Conservation (phyloP, 345 rosid genomes). For the Populus tremula region DNA sequence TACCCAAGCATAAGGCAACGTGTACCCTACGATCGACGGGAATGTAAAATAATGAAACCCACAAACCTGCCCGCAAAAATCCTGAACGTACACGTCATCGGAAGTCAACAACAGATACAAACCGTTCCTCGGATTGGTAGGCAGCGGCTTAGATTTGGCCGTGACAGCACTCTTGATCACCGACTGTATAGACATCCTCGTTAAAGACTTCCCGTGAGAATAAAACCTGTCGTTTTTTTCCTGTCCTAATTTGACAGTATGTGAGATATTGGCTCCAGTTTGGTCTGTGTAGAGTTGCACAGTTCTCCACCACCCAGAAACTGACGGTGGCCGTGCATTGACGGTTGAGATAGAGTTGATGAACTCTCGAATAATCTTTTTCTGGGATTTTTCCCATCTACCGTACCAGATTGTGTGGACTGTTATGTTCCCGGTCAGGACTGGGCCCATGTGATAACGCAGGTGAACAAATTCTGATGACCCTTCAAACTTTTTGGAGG, state of each 20-base stretch:
- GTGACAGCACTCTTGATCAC: constrained; percentile 80
- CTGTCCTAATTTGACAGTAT: constrained; percentile 41
- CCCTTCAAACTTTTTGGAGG: constrained; percentile 84
- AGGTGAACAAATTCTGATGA: constrained; percentile 81
- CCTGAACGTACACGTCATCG: constrained; percentile 91
- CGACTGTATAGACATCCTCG: constrained; percentile 77
- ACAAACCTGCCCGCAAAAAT: constrained; percentile 88
- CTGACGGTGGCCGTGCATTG: constrained; percentile 55
- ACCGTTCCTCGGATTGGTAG: constrained; percentile 68
- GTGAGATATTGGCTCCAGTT: constrained; percentile 45
- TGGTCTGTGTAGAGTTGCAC: constrained; percentile 87
- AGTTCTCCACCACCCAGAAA: constrained; percentile 93
- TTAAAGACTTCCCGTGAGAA: constrained; percentile 82
- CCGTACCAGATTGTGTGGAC: constrained; percentile 96
- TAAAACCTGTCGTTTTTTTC: constrained; percentile 91
- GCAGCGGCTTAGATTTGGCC: constrained; percentile 62
- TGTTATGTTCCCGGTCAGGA: constrained; percentile 80
- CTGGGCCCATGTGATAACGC: constrained; percentile 95
- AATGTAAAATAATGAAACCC: constrained; percentile 97
- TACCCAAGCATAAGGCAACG: constrained; percentile 95
- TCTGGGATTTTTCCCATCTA: constrained; percentile 64
- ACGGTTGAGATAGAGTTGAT: constrained; percentile 68
- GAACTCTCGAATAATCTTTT: constrained; percentile 84
- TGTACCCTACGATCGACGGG: constrained; percentile 90
- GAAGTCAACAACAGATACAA: constrained; percentile 76